Conservation (phyloP, 768 basidiomycete species). For the Leccinum ochraceum region DNA sequence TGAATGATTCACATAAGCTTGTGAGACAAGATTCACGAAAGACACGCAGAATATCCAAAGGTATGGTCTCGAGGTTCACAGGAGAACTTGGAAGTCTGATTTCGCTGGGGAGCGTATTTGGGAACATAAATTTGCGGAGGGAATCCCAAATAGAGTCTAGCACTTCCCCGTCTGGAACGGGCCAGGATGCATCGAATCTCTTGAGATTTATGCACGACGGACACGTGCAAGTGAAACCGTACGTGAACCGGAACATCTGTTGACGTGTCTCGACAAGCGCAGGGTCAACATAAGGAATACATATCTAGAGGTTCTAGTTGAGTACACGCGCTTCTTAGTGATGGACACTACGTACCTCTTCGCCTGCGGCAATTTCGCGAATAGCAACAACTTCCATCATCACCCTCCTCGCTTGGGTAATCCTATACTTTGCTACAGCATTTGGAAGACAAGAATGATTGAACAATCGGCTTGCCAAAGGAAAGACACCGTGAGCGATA, state of each 20-base stretch:
- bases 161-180: slow-evolving; percentile 34
- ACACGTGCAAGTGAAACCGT: slow-evolving; percentile 70
- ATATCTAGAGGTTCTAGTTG: slow-evolving; percentile 48
- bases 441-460: slow-evolving; percentile 84
- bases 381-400: slow-evolving; percentile 69
- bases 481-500: slow-evolving; percentile 75
- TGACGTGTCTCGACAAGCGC: slow-evolving; percentile 64
- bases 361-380: slow-evolving; percentile 51
- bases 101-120: slow-evolving; percentile 24
- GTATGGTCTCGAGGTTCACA: slow-evolving; percentile 35
- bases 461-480: slow-evolving; percentile 74
- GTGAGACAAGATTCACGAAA: slow-evolving; percentile 63
- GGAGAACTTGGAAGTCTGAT: slow-evolving; percentile 30
- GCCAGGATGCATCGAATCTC: slow-evolving; percentile 38
- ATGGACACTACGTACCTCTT: slow-evolving; percentile 53
- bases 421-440: slow-evolving; percentile 60
- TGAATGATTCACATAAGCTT: slow-evolving; percentile 61
- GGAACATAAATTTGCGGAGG: slow-evolving; percentile 43
- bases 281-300: slow-evolving; percentile 76
- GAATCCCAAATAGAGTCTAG: slow-evolving; percentile 26
- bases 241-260: slow-evolving; percentile 57
- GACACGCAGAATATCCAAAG: slow-evolving; percentile 40
- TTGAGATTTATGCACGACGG: slow-evolving; percentile 52
- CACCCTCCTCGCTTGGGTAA: slow-evolving; percentile 40
- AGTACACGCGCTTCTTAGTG: neutral